Conservation (phyloP, 2,329 filamentous ascomycete genomes). For the Calonectria pteridis region DNA sequence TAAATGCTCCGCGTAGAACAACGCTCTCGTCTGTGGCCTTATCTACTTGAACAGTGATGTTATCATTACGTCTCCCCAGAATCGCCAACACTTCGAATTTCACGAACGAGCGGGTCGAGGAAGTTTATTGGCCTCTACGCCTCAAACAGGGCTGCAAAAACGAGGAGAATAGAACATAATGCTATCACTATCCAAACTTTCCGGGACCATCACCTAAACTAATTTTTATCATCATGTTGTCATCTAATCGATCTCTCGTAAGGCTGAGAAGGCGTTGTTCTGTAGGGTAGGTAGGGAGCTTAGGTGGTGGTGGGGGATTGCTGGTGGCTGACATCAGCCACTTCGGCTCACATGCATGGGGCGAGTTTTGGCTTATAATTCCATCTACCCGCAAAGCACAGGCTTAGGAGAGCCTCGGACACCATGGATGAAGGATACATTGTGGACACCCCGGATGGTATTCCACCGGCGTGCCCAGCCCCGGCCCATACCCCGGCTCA, state of each 20-base stretch:
- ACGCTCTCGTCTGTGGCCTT: too few relatives aligned
- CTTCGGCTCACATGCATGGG: conserved; percentile 30
- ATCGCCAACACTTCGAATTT: neutral
- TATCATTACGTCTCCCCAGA: neutral
- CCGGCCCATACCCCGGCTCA: neutral
- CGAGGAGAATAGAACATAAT: too few relatives aligned
- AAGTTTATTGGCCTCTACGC: too few relatives aligned
- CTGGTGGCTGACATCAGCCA: conserved; percentile 45
- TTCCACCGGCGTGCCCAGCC: neutral
- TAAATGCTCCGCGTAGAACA: neutral
- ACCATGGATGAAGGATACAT: conserved; percentile 28
- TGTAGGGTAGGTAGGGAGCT: neutral
- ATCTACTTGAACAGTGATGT: too few relatives aligned
- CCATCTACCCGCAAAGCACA: neutral
- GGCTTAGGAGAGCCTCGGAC: neutral
- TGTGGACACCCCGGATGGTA: neutral
- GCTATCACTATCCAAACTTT: neutral
- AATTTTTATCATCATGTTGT: neutral
- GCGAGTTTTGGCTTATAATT: conserved; percentile 5
- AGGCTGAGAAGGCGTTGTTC: neutral
- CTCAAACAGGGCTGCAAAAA: too few relatives aligned
- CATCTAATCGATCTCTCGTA: neutral
- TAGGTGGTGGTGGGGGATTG: conserved; percentile 12
- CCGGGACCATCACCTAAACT: neutral
- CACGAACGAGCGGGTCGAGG: too few relatives aligned